Base-by-base conservation (phyloP, 1,139 yeast species). In the Candida gigantensis region DNA sequence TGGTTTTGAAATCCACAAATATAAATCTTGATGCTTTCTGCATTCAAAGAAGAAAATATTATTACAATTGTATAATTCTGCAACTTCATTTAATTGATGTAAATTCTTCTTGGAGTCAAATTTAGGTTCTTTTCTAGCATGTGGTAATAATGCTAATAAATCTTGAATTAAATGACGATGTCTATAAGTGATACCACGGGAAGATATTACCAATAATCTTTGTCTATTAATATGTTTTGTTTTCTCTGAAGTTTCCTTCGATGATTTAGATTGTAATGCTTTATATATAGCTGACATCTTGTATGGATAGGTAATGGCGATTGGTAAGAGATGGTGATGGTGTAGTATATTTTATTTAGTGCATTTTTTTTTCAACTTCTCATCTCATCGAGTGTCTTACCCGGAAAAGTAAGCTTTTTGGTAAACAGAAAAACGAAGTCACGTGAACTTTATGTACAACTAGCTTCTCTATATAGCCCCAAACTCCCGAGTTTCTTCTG, bases 31-130 rank as follows among this genome's bases (percentile, higher is more conserved):
- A 64, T 92, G 97, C 67, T 94, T 92, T 69, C 97, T 82, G 41
- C 96, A 90, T 65, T 92, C 99, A 57, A 94, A 94, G 61, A 86
- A 92, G 62, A 89, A 72, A 50, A 94, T 79, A 59, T 92, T 92
- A 68, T 92, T 94, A 75, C 99, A 94, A 73, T 92, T 92, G 76
- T 92, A 89, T 47, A 94, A 73, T 58, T 94, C 98, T 3, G 98
- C 97, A 46, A 90, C 86, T 66, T 92, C 98, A 56, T 92, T 92
- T 47, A 92, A 74, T 61, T 88, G 95, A 57, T 79, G 78, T 47
- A 92, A 74, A 61, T 88, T 87, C 62, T 90, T 87, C 66, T 92
- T 94, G 45, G 90, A 83, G 62, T 94, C 98, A 54, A 92, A 77
- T 63, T 94, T 92, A 43, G 97, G 95, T 65, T 92, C 98, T 60